Evolutionary conservation across 805 yeast species (phyloP).

Genomic region (Yamadazyma takamatsuzukensis): DNA sequence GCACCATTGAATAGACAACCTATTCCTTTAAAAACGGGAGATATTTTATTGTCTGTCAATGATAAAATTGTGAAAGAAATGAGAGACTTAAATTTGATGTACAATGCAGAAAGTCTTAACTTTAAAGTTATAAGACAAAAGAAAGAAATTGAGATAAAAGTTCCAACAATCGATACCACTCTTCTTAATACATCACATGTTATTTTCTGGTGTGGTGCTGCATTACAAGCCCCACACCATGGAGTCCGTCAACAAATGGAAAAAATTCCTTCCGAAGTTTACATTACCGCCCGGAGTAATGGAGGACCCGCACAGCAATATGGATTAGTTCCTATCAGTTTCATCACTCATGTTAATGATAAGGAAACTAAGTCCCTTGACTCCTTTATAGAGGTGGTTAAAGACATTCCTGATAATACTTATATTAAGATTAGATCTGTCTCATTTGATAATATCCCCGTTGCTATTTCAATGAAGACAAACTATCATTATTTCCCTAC

Average conservation of each 20-base stretch:
- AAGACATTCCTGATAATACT: slow-evolving; percentile 68
- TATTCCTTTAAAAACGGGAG: slow-evolving; percentile 56
- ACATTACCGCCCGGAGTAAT: slow-evolving; percentile 65
- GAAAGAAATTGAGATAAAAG: slow-evolving; percentile 54
- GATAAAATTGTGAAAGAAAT: slow-evolving; percentile 61
- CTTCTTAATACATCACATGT: slow-evolving; percentile 60
- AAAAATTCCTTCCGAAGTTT: slow-evolving; percentile 77
- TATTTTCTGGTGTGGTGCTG: slow-evolving; percentile 80
- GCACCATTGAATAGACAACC: slow-evolving; percentile 26
- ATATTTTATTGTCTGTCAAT: slow-evolving; percentile 69
- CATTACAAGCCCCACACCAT: slow-evolving; percentile 86
- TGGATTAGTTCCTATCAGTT: slow-evolving; percentile 73
- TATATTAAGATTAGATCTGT: slow-evolving; percentile 79
- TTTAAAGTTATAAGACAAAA: slow-evolving; percentile 74
- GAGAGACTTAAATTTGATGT: slow-evolving; percentile 59
- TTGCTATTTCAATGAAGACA: slow-evolving; percentile 80
- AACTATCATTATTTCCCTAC: slow-evolving; percentile 88
- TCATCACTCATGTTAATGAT: slow-evolving; percentile 88
- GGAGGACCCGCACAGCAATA: slow-evolving; percentile 89
- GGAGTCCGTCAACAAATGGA: slow-evolving; percentile 84
- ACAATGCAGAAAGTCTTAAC: slow-evolving; percentile 38
- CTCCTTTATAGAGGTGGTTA: slow-evolving; percentile 63
- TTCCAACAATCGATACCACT: slow-evolving; percentile 61
- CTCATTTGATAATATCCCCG: slow-evolving; percentile 81
- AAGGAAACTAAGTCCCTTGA: slow-evolving; percentile 65